Base-by-base conservation (phyloP, 116 monocot species). In the Posidonia oceanica region DNA sequence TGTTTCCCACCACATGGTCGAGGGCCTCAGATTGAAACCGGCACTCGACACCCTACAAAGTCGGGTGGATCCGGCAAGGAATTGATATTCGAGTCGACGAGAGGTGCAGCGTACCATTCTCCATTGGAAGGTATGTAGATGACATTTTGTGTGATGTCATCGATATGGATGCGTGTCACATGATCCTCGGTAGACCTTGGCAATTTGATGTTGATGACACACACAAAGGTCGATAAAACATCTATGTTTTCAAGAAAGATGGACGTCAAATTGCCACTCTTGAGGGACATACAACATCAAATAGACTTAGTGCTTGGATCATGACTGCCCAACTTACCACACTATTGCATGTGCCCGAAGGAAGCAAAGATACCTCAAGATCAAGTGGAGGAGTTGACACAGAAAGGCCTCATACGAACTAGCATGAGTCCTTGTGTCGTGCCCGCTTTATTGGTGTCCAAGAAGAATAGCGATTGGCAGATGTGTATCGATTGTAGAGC, bases 401-500 rank as follows among this genome's bases (percentile, higher is more conserved):
- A 10, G 2, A 16, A 39, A 7, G 69, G 69, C 14, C 7, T 37
- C 3, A 39, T 69, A 21, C 23, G 1, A 36, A 10, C 8, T 3
- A 55, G 69, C 41, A 54, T 36, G 36, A 69, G 69, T 20, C 66
- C 4, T 14, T 67, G 52, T 69, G 69, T 13, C 0, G 37, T 69
- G 15, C 55, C 39, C 2, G n/a, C 56, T 0, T 15, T 69, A 5
- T 5, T 51, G 7, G 18, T 18, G 11, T 52, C 21, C 1, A 69
- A 69, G 56, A 69, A 69, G 14, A 23, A 69, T 4, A 20, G 7
- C 3, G 13, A 4, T 16, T 55, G 7, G 55, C 12, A 37, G 17
- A 69, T 69, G 69, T 69, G 56, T 36, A n/a, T 55, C 7, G 69
- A 69, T 56, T 36, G 55, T 39, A 21, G n/a, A 11, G 56, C 36